Percentiles rank a stretch among this genome's conserved stretches.
phyloP scores from a whole-genome alignment of 2,329 filamentous ascomycete species.

The Fusarium heterosporum region DNA sequence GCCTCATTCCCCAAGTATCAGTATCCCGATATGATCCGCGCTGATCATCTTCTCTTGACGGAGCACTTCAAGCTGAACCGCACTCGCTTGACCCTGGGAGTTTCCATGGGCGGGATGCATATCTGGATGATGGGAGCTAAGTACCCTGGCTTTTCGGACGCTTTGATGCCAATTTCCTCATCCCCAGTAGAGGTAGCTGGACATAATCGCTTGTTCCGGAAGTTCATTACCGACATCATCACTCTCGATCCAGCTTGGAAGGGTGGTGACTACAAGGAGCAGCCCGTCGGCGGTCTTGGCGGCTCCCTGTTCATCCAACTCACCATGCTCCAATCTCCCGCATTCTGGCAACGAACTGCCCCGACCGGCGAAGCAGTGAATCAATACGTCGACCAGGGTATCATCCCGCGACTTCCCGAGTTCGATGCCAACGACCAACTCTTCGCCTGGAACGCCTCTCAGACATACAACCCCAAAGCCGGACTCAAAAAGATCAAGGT shows the following conservation, averaged over 20 bases:
- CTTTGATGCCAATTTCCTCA: constrained; percentile 25
- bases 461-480: constrained; percentile 6
- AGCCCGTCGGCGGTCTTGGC: constrained; percentile 2
- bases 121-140: constrained; percentile 24
- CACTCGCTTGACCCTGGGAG: constrained; percentile 12
- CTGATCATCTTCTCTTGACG: background rate
- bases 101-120: constrained; percentile 33
- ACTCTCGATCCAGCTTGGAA: constrained; percentile 21
- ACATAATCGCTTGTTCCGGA: constrained; percentile 21
- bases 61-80: constrained; percentile 22
- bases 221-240: constrained; percentile 29
- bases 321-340: constrained; percentile 18
- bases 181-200: constrained; percentile 21
- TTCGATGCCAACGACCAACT: constrained; percentile 29
- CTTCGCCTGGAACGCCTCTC: constrained; percentile 28
- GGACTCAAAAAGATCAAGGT: constrained; percentile 7
- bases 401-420: constrained; percentile 1
- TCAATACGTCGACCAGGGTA: background rate
- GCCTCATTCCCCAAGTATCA: constrained; percentile 25
- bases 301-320: constrained; percentile 21
- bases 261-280: constrained; percentile 5
- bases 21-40: constrained; percentile 17
- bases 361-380: constrained; percentile 19
- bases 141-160: constrained; percentile 9
- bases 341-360: constrained; percentile 17